These are phyloP conservation scores for Hypoxylon fuscum DNA, from an alignment of 495 filamentous ascomycete species.

Conservation along the genomic window DNA sequence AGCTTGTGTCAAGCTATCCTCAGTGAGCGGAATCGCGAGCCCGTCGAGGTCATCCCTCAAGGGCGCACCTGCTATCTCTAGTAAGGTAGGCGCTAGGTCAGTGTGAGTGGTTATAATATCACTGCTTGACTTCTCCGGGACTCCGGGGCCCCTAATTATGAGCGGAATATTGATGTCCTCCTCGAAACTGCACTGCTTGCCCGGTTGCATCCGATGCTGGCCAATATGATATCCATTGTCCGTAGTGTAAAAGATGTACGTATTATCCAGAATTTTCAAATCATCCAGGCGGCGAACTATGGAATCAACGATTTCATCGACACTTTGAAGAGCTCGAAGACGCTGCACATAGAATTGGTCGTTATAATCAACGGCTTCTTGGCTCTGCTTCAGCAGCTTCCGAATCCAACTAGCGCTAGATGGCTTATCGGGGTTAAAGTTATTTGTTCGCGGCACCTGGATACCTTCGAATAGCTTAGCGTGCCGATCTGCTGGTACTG, in stretches of 20 bases:
- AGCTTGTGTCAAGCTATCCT: conserved; percentile 42
- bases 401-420: conserved; percentile 72
- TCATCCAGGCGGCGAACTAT: conserved; percentile 62
- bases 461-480: conserved; percentile 57
- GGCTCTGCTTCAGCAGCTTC: conserved; percentile 59
- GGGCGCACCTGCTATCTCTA: conserved; percentile 61
- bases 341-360: conserved; percentile 74
- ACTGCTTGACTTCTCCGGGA: conserved; percentile 54
- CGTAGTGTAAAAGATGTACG: conserved; percentile 75
- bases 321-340: conserved; percentile 69
- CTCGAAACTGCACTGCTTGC: conserved; percentile 76
- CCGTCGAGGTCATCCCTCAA: conserved; percentile 67
- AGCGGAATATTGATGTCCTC: conserved; percentile 79
- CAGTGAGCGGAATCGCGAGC: conserved; percentile 60
- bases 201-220: conserved; percentile 75
- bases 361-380: conserved; percentile 67
- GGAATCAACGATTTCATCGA: conserved; percentile 74
- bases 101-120: conserved; percentile 73
- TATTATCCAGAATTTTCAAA: conserved; percentile 67
- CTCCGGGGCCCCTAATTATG: conserved; percentile 67
- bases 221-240: conserved; percentile 82
- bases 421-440: conserved; percentile 63
- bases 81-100: conserved; percentile 73
- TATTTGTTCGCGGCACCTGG: conserved; percentile 59
- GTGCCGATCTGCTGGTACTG: conserved; percentile 60